Evolutionary conservation across 306 rosid genomes (phyloP), one percentile per base, ranked within the genome.

Genomic region (Cajanus cajan): DNA sequence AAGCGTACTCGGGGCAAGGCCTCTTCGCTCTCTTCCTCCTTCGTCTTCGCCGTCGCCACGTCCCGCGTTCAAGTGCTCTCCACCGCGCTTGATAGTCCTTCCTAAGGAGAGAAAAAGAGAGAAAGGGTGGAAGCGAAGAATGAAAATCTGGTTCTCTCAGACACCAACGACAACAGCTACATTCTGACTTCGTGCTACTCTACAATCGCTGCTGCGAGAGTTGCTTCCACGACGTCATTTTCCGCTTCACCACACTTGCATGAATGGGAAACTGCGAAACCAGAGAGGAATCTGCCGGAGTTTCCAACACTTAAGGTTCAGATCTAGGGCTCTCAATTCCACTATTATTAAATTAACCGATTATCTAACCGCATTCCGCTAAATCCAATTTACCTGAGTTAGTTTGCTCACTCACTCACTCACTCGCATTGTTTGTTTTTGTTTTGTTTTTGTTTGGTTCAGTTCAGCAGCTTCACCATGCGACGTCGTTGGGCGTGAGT

Each of bases 211-310:
- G 12, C 75, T 39, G 68, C 80, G 31, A 22, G 73, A 57, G 18
- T 33, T 69, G 15, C 62, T 68, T 70, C 67, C 2, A 16, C 76
- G 71, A 36, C 83, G 74, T 72, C 79, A 45, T 72, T 80, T 63
- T 14, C 48, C 21, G 52, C 65, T 77, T 57, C n/a, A n/a, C n/a
- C n/a, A n/a, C n/a, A n/a, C n/a, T n/a, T n/a, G 89, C 83, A 71
- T 75, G 85, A 82, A 96, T 96, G 99, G 99, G 99, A 22, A 96
- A 96, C 82, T 93, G 99, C 67, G 98, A 98, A 36, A 96, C 99
- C 41, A 83, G 99, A 82, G 98, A 93, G 80, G 99, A 96, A 87
- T 88, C 98, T 16, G 96, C 99, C 10, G 99, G 93, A 6, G 90
- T 96, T 36, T 82, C 99, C 86, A 89, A 87, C 80, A 98, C 94